Evolutionary conservation across 2,329 filamentous ascomycete genomes (phyloP).

Genomic region (Cercospora sesami): DNA sequence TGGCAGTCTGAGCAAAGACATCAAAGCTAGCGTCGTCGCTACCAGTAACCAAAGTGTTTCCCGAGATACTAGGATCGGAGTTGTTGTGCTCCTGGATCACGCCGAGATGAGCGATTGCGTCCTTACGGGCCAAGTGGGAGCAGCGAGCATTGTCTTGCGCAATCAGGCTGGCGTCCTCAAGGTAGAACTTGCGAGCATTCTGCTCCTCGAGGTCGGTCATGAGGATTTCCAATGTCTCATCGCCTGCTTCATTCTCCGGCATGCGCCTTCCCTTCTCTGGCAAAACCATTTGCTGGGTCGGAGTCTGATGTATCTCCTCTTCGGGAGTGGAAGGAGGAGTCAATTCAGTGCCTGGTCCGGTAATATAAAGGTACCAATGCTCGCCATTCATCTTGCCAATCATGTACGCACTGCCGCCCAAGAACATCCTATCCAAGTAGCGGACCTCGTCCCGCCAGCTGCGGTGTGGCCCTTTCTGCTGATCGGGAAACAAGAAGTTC

Average conservation of each 20-base stretch:
- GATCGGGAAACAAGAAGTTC: slow-evolving; percentile 94
- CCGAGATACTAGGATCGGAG: slow-evolving; percentile 40
- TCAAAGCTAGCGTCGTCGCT: slow-evolving; percentile 62
- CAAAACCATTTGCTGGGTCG: slow-evolving; percentile 60
- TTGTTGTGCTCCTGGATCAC: slow-evolving; percentile 56
- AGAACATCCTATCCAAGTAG: slow-evolving; percentile 87
- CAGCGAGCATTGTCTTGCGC: slow-evolving; percentile 75
- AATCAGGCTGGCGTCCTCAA: slow-evolving; percentile 83
- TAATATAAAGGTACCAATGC: slow-evolving; percentile 98
- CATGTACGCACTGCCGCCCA: slow-evolving; percentile 95
- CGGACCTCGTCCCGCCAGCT: slow-evolving; percentile 98
- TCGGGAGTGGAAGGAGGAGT: slow-evolving; percentile 79
- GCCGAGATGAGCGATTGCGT: slow-evolving; percentile 60
- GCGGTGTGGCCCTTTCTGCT: slow-evolving; percentile 88
- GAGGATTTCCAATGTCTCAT: slow-evolving; percentile 72
- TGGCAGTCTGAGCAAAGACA: slow-evolving; percentile 75
- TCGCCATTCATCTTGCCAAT: slow-evolving; percentile 99
- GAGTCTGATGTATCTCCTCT: slow-evolving; percentile 53
- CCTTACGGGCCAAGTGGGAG: slow-evolving; percentile 62
- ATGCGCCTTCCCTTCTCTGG: slow-evolving; percentile 54
- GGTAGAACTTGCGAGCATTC: slow-evolving; percentile 68
- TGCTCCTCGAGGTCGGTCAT: slow-evolving; percentile 68
- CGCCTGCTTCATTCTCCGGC: slow-evolving; percentile 45
- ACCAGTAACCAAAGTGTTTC: slow-evolving; percentile 39
- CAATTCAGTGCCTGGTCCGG: slow-evolving; percentile 74